Evolutionary conservation across 805 yeast species (phyloP).

Genomic region (Lipomyces mesembrius): DNA sequence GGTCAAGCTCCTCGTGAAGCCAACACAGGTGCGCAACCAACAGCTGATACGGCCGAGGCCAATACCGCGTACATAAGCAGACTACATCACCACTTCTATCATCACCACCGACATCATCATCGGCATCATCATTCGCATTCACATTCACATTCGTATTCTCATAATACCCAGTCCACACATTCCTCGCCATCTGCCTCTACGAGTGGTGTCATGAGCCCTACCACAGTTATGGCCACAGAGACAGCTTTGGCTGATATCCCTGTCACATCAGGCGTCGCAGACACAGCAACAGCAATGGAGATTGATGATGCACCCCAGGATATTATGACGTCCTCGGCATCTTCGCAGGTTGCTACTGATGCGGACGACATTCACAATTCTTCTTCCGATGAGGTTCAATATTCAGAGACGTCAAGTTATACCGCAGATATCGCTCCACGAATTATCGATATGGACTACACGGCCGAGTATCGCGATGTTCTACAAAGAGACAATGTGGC

Average conservation of each 20-base stretch:
- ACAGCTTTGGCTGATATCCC: background rate
- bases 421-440: background rate
- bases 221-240: background rate
- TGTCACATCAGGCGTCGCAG: background rate
- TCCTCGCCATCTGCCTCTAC: slow-evolving; percentile 10
- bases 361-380: slow-evolving; percentile 15
- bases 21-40: background rate
- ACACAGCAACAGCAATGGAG: slow-evolving; percentile 13
- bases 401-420: background rate
- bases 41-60: slow-evolving; percentile 5
- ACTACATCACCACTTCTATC: slow-evolving; percentile 23
- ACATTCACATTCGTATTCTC: slow-evolving; percentile 17
- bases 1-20: slow-evolving; percentile 1
- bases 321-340: background rate
- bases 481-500: background rate
- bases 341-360: slow-evolving; percentile 9
- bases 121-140: slow-evolving; percentile 29
- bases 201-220: background rate
- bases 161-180: slow-evolving; percentile 9
- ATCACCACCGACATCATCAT: slow-evolving; percentile 31
- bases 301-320: slow-evolving; percentile 11
- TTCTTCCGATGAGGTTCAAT: slow-evolving; percentile 12
- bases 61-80: slow-evolving; percentile 17
- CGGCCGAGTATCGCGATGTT: background rate
- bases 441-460: slow-evolving; percentile 12